Percentiles rank a stretch among this genome's conserved stretches.
Conservation (phyloP, 2,329 filamentous ascomycete genomes). For the Thermochaetoides dissita region DNA sequence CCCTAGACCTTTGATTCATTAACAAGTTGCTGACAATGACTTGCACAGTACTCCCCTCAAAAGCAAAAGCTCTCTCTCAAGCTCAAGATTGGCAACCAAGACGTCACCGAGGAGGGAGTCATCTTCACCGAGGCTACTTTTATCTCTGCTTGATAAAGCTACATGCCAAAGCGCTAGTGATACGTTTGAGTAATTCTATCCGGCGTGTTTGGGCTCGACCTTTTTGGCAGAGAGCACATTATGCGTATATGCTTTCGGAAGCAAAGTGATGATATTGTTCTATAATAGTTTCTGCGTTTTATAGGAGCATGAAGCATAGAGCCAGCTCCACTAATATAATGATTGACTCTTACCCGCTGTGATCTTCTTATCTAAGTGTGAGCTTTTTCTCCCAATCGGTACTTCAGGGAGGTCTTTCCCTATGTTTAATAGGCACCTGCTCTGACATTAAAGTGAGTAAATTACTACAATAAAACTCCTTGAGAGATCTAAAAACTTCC, state of each 20-base stretch:
- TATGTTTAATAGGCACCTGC: too few species aligned
- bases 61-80: constrained; percentile 56
- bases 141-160: constrained; percentile 47
- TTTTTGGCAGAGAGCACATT: constrained; percentile 6
- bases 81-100: constrained; percentile 70
- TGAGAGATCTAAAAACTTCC: background rate
- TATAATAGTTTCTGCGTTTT: background rate
- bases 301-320: constrained; percentile 4
- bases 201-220: constrained; percentile 7
- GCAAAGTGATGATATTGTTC: too few species aligned
- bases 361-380: background rate
- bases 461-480: too few species aligned
- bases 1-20: background rate
- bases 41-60: constrained; percentile 51
- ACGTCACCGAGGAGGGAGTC: constrained; percentile 61
- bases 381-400: background rate
- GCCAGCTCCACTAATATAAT: constrained; percentile 6
- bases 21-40: constrained; percentile 12
- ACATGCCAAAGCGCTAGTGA: background rate
- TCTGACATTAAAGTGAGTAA: too few species aligned
- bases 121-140: constrained; percentile 92
- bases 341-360: too few species aligned
- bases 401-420: too few species aligned
- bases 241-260: constrained; percentile 7
- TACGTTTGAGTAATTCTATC: too few species aligned